Conservation (phyloP, 2,329 filamentous ascomycete species). For the Pestalotiopsis sp. region DNA sequence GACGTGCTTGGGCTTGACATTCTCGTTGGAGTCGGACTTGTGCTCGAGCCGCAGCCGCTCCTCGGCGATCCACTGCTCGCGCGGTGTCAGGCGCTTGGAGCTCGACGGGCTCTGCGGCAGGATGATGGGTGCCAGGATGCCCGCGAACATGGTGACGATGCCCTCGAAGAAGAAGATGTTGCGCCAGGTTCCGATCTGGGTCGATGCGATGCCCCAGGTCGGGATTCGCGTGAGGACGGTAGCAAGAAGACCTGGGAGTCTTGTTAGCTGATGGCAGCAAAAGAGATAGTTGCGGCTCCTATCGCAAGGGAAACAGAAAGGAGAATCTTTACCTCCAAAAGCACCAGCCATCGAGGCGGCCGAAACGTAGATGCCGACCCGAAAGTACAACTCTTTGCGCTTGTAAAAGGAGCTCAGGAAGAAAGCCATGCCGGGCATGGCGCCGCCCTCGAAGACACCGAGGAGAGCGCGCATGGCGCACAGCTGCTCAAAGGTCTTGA, state of each 20-base stretch:
- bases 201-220: conserved; percentile 46
- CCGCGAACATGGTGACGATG: conserved; percentile 53
- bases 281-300: neutral
- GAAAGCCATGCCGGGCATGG: conserved; percentile 61
- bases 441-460: conserved; percentile 59
- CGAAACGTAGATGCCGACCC: conserved; percentile 59
- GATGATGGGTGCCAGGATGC: conserved; percentile 49
- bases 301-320: neutral
- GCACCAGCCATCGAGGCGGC: conserved; percentile 58
- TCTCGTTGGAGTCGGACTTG: conserved; percentile 46
- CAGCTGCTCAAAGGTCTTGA: conserved; percentile 48
- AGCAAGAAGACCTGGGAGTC: conserved; percentile 45
- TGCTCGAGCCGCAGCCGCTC: conserved; percentile 55
- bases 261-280: neutral
- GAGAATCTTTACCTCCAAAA: conserved; percentile 44
- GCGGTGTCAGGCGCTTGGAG: conserved; percentile 52
- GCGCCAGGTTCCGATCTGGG: conserved; percentile 53
- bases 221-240: conserved; percentile 55
- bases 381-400: conserved; percentile 56
- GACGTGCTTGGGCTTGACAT: conserved; percentile 50
- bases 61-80: conserved; percentile 56
- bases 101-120: conserved; percentile 53
- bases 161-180: conserved; percentile 69
- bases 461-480: conserved; percentile 50
- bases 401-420: conserved; percentile 61